phyloP scores from a whole-genome alignment of 140 eudicot species.

The Senecio squalidus region DNA sequence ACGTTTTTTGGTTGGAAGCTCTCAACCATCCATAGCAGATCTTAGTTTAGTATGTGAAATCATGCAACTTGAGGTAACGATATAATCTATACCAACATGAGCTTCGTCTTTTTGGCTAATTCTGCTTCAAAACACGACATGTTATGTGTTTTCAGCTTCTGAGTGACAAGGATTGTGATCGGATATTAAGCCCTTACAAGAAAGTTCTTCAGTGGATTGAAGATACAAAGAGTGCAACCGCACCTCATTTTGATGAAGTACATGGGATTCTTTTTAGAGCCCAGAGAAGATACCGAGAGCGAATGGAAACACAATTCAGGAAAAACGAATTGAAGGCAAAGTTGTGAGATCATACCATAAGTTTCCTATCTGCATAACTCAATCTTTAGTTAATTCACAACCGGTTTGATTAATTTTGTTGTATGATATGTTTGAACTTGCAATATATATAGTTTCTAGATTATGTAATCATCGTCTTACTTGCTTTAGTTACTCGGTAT shows the following conservation, averaged over 20 bases:
- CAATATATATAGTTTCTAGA: too few relatives aligned
- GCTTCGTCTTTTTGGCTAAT: background rate
- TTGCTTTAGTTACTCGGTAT: too few relatives aligned
- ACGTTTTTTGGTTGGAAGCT: constrained; percentile 57
- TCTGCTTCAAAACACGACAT: background rate
- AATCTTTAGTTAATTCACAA: background rate
- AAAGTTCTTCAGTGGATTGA: constrained; percentile 69
- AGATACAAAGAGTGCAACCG: constrained; percentile 25
- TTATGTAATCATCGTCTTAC: constrained; percentile 2
- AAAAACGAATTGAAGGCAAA: constrained; percentile 15
- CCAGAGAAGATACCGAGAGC: constrained; percentile 34
- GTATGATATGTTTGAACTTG: background rate
- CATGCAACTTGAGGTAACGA: constrained; percentile 76
- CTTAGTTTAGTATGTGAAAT: constrained; percentile 75
- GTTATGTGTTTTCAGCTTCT: constrained; percentile 27
- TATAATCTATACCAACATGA: background rate
- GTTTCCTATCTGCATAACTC: background rate
- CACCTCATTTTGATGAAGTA: constrained; percentile 64
- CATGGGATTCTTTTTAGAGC: constrained; percentile 33
- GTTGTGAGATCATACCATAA: constrained; percentile 24
- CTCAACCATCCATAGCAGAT: constrained; percentile 84
- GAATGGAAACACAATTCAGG: background rate
- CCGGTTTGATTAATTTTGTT: background rate
- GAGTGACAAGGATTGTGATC: constrained; percentile 42
- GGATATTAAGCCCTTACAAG: constrained; percentile 64